Conservation (phyloP, 1,284 basidiomycete species). For the Pseudozyma sp. region DNA sequence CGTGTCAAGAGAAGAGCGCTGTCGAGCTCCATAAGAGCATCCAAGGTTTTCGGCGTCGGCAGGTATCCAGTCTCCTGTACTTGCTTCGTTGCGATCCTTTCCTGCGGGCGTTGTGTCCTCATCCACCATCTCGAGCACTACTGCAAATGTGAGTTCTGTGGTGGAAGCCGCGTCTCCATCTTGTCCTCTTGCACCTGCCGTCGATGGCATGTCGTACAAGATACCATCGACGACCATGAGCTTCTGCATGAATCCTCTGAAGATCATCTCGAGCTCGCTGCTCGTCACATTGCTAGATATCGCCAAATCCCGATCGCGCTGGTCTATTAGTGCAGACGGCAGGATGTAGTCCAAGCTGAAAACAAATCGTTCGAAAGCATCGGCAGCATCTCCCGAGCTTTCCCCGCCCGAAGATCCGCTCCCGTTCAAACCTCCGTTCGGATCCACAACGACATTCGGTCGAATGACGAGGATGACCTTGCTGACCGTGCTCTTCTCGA, state of each 20-base stretch:
- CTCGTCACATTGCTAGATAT: constrained; percentile 78
- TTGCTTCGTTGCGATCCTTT: constrained; percentile 26
- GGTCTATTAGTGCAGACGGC: constrained; percentile 79
- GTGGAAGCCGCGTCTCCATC: constrained; percentile 70
- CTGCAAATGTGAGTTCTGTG: constrained; percentile 79
- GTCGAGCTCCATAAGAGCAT: constrained; percentile 6
- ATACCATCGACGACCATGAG: constrained; percentile 83
- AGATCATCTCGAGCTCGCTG: constrained; percentile 78
- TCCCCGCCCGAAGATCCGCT: constrained; percentile 17
- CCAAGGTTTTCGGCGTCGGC: constrained; percentile 37
- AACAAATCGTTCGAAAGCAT: constrained; percentile 76
- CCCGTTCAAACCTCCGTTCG: background rate
- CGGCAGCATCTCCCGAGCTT: constrained; percentile 11
- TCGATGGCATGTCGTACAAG: constrained; percentile 69
- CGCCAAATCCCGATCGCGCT: constrained; percentile 72
- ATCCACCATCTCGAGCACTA: constrained; percentile 83
- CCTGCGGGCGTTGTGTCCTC: constrained; percentile 67
- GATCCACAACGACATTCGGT: constrained; percentile 23
- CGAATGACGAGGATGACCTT: constrained; percentile 24
- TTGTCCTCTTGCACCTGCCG: constrained; percentile 7
- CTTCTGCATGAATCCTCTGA: constrained; percentile 86
- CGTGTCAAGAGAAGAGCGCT: background rate
- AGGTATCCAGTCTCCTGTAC: constrained; percentile 44
- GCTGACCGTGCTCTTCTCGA: constrained; percentile 69
- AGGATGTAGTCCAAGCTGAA: constrained; percentile 75